These are phyloP conservation scores for Dillenia turbinata DNA, from an alignment of 164 flowering plant genomes.

Conservation along the genomic window DNA sequence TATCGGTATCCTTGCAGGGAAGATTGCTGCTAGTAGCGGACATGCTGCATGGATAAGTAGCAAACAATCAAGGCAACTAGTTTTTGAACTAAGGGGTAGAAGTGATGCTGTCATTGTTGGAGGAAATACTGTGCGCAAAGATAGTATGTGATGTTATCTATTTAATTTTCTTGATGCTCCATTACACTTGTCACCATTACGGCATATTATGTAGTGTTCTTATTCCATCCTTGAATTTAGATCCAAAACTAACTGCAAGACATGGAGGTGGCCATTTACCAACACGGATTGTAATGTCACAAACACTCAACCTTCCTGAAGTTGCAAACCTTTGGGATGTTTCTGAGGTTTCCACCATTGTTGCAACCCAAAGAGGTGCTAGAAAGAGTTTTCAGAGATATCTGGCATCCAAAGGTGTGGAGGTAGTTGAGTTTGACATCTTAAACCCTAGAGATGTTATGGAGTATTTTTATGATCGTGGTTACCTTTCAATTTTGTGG, in stretches of 20 bases:
- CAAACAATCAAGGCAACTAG: slow-evolving; percentile 67
- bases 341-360: slow-evolving; percentile 80
- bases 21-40: slow-evolving; percentile 92
- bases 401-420: slow-evolving; percentile 95
- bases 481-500: slow-evolving; percentile 86
- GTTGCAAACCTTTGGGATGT: slow-evolving; percentile 87
- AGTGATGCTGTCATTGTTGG: too few species aligned
- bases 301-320: slow-evolving; percentile 88
- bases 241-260: slow-evolving; percentile 57
- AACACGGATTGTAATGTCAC: slow-evolving; percentile 80
- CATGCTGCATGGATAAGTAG: slow-evolving; percentile 98
- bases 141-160: too few species aligned
- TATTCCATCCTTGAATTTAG: too few species aligned
- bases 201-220: too few species aligned
- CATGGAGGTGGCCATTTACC: slow-evolving; percentile 94
- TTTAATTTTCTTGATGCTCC: too few species aligned
- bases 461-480: slow-evolving; percentile 90
- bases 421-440: slow-evolving; percentile 94
- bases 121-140: too few species aligned
- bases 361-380: slow-evolving; percentile 93
- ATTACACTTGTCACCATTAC: too few species aligned
- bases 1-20: slow-evolving; percentile 41
- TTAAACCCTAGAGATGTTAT: slow-evolving; percentile 77
- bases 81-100: slow-evolving; percentile 35
- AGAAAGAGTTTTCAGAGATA: slow-evolving; percentile 76